Conservation (phyloP, 2,329 filamentous ascomycete species). For the Mycosphaerella sp. region DNA sequence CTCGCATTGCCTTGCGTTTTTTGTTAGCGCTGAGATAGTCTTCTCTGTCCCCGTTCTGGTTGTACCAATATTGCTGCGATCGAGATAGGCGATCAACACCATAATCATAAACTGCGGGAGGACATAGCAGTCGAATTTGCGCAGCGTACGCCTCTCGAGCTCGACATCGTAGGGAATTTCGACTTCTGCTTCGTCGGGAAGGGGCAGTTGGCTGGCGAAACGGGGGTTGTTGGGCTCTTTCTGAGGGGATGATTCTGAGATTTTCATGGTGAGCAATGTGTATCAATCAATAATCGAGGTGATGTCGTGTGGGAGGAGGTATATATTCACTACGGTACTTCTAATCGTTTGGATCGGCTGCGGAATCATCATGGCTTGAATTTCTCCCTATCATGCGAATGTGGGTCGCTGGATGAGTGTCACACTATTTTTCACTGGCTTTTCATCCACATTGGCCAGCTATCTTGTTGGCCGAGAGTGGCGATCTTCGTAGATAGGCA, state of each 20-base stretch:
- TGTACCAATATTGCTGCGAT: slow-evolving; percentile 20
- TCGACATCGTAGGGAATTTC: slow-evolving; percentile 2
- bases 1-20: slow-evolving; percentile 15
- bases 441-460: neutral
- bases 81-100: slow-evolving; percentile 18
- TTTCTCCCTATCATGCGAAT: no score
- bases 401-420: neutral
- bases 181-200: neutral
- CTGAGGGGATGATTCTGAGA: neutral
- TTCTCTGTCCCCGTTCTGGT: no score
- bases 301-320: neutral
- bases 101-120: slow-evolving; percentile 19
- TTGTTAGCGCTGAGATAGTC: neutral
- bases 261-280: neutral
- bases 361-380: no score
- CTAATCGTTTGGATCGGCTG: no score
- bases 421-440: no score
- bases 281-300: neutral
- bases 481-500: neutral
- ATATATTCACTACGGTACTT: no score
- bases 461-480: neutral
- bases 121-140: slow-evolving; percentile 19
- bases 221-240: neutral
- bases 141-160: slow-evolving; percentile 11
- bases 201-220: neutral